Conservation (phyloP, 306 rosid species). For the Sechiopsis laciniata region DNA sequence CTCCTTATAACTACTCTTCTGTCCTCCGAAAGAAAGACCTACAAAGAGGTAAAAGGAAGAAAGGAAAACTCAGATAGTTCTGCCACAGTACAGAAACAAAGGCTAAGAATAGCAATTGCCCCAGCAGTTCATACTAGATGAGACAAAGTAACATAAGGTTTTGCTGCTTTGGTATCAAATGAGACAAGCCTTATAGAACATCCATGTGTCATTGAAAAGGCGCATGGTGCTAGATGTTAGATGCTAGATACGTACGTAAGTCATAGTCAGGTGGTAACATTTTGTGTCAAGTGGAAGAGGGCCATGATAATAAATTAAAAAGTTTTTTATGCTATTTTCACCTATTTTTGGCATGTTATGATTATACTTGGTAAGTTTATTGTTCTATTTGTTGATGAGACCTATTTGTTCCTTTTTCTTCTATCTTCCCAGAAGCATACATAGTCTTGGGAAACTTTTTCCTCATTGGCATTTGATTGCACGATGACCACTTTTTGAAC, state of each 20-base stretch:
- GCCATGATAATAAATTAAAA: not conserved
- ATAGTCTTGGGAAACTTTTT: not conserved
- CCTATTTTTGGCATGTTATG: not conserved
- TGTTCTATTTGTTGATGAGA: not conserved
- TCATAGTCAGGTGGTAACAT: not conserved
- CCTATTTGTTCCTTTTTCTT: not conserved
- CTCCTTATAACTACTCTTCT: too few species aligned
- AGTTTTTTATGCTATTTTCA: not conserved
- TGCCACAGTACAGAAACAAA: not conserved
- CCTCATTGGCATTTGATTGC: not conserved
- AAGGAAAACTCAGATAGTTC: not conserved
- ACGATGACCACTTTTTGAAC: not conserved
- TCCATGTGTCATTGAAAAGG: not conserved
- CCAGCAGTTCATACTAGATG: not conserved
- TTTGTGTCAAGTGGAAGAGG: too few species aligned
- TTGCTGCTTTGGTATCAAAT: not conserved
- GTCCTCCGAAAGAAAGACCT: not conserved
- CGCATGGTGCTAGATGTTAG: not conserved
- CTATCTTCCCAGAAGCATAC: not conserved
- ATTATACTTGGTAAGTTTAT: slow-evolving; percentile 29
- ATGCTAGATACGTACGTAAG: not conserved
- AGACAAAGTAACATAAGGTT: not conserved
- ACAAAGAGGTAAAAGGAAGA: not conserved
- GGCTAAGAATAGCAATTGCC: not conserved
- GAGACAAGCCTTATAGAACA: not conserved